Conservation (phyloP, 495 filamentous ascomycete genomes). For the Alectoria sarmentosa region DNA sequence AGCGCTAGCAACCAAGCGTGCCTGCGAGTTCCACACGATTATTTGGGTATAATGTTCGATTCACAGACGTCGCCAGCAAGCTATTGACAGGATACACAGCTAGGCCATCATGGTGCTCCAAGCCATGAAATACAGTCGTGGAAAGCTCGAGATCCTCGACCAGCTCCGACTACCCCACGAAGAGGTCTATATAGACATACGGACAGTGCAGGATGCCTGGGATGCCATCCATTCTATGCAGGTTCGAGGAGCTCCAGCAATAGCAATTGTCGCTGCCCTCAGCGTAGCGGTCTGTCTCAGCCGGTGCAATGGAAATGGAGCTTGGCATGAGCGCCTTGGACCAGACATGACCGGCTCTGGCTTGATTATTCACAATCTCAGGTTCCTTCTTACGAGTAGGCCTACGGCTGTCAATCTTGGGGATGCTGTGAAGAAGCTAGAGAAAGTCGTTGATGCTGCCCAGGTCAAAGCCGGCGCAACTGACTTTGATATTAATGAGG, state of each 20-base stretch:
- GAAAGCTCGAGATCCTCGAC: conserved; percentile 77
- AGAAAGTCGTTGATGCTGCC: conserved; percentile 44
- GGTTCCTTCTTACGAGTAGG: conserved; percentile 77
- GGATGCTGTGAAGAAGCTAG: conserved; percentile 79
- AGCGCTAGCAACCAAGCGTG: conserved; percentile 2
- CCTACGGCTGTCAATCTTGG: conserved; percentile 93
- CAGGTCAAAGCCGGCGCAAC: conserved; percentile 32
- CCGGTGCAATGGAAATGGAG: conserved; percentile 14
- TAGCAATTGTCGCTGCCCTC: conserved; percentile 92
- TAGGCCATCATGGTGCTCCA: conserved; percentile 53
- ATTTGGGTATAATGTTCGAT: no score
- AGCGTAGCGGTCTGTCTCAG: conserved; percentile 71
- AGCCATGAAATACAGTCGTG: conserved; percentile 78
- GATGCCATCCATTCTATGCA: conserved; percentile 91
- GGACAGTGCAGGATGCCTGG: conserved; percentile 74
- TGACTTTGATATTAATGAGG: conserved; percentile 45
- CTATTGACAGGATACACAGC: not conserved
- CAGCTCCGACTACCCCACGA: conserved; percentile 86
- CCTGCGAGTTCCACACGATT: no score
- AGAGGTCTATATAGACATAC: conserved; percentile 68
- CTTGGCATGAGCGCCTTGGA: conserved; percentile 24
- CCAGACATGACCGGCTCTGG: conserved; percentile 38
- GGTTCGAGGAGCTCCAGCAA: conserved; percentile 88
- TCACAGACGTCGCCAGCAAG: not conserved
- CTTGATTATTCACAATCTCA: conserved; percentile 65